Base-by-base conservation (phyloP, 1,284 basidiomycete species). In the Taiwanofungus camphoratus region DNA sequence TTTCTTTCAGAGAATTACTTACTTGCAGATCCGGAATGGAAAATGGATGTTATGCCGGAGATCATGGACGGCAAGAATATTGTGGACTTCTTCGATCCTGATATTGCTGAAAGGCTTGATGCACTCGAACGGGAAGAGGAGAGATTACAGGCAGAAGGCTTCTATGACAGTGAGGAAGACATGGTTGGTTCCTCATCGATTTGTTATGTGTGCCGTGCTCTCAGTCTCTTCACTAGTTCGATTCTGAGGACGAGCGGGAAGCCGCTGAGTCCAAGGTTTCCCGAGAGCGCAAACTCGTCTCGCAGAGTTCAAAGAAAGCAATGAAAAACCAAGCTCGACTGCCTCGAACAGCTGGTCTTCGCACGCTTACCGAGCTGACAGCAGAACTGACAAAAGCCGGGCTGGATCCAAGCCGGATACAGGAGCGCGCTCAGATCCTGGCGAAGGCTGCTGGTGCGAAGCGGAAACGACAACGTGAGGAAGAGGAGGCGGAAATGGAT, bases 61-160 rank as follows among this genome's bases (percentile, higher is more conserved):
- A 89, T 99, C 59, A 82, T 92, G 81, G 82, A 98, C 53, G 96
- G 95, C 68, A 98, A 98, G 79, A 99, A 99, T 70, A 72, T 99
- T 44, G 94, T 94, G 30, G 95, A 99, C 74, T 99, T 99, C 57
- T 89, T 99, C 66, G 96, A 99, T 65, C 89, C 93, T n/a, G 96
- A 99, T 60, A 99, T 99, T 53, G 82, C 83, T 31, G 92, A 94
- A 67, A 94, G 92, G 68, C 82, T 99, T 46, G 95, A 98, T 61
- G 95, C 92, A 8, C 81, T 99, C 42, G 96, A 99, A 70, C 81
- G 89, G 29, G 95, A 99, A 63, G 95, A 99, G 67, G 95, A 97
- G 68, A 82, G 79, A 58, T 76, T 99, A 21, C 78, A 93, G 62
- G 86, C 84, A 1, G 91, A 98, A 60, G 96, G 95, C 4, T 98